Evolutionary conservation across 139 green algal genomes (phyloP).

Genomic region (Eudorina sp.): DNA sequence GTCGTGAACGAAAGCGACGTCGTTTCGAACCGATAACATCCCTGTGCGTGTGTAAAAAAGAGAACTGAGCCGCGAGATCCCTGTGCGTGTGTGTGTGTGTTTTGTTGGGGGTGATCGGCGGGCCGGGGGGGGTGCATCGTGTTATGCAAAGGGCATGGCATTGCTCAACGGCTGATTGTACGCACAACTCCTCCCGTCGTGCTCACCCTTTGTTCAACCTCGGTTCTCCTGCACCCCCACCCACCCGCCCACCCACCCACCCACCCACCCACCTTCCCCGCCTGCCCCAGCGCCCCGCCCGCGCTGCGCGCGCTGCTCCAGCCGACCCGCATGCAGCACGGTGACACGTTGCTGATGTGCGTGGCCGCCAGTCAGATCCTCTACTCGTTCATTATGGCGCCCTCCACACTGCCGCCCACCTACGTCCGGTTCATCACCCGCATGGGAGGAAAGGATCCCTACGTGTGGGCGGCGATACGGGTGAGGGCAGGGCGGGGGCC

Average conservation of each 20-base stretch:
- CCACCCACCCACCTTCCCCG: not conserved
- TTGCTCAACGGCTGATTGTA: too few species aligned
- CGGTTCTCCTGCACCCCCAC: not conserved
- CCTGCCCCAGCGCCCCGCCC: constrained; percentile 9
- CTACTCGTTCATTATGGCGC: constrained; percentile 83
- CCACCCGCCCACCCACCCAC: not conserved
- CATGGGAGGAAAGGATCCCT: constrained; percentile 69
- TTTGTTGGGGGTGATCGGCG: too few species aligned
- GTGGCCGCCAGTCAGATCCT: constrained; percentile 76
- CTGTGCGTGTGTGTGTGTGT: too few species aligned
- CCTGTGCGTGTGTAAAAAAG: too few species aligned
- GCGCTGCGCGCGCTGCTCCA: constrained; percentile 68
- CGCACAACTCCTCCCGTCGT: too few species aligned
- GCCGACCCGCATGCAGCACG: constrained; percentile 80
- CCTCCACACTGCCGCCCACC: constrained; percentile 53
- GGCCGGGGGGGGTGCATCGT: too few species aligned
- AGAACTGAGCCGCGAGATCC: too few species aligned
- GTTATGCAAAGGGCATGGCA: too few species aligned
- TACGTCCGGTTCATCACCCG: constrained; percentile 90
- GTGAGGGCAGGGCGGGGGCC: constrained; percentile 47
- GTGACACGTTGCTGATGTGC: constrained; percentile 92
- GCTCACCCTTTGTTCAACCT: not conserved
- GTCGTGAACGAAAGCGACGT: too few species aligned
- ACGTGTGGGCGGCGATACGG: constrained; percentile 65
- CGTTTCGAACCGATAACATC: too few species aligned